A percentile compares a stretch with the other conserved stretches of the same genome.
Evolutionary conservation across 768 basidiomycete species (phyloP).

Genomic region (Paxillus involutus): DNA sequence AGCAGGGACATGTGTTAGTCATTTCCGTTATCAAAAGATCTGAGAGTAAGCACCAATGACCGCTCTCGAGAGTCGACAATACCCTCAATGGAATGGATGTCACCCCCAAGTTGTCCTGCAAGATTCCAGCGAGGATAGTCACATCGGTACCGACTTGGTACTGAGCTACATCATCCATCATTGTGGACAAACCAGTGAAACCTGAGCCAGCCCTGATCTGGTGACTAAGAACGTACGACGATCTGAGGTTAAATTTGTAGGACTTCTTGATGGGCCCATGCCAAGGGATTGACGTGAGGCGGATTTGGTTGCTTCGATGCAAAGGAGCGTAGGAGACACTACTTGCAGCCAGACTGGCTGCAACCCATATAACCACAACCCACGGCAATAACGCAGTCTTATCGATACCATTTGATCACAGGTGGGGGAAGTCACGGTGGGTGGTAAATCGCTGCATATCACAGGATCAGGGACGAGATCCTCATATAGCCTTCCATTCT

Average conservation of each 20-base stretch:
- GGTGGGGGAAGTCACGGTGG: not conserved
- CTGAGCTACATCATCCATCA: too few relatives aligned
- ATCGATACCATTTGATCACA: not conserved
- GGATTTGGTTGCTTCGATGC: not conserved
- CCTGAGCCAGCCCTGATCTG: too few relatives aligned
- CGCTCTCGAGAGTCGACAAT: not conserved
- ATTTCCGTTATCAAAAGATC: conserved; percentile 27
- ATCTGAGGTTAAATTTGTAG: not conserved
- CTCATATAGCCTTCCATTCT: conserved; percentile 17
- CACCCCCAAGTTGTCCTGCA: not conserved
- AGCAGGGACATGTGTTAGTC: conserved; percentile 12
- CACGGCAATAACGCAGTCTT: not conserved
- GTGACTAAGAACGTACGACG: not conserved
- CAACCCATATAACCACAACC: too few relatives aligned
- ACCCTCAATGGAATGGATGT: not conserved
- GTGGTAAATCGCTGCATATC: not conserved
- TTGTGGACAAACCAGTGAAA: too few relatives aligned
- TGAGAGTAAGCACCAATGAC: not conserved
- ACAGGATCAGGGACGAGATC: not conserved
- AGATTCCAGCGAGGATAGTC: too few relatives aligned
- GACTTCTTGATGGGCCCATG: conserved; percentile 8
- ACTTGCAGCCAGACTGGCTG: too few relatives aligned
- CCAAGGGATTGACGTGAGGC: conserved; percentile 6
- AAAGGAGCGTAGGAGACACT: not conserved
- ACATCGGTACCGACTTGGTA: too few relatives aligned